Base-by-base conservation (phyloP, 331 rosid species). In the Erythrophleum ivorense region DNA sequence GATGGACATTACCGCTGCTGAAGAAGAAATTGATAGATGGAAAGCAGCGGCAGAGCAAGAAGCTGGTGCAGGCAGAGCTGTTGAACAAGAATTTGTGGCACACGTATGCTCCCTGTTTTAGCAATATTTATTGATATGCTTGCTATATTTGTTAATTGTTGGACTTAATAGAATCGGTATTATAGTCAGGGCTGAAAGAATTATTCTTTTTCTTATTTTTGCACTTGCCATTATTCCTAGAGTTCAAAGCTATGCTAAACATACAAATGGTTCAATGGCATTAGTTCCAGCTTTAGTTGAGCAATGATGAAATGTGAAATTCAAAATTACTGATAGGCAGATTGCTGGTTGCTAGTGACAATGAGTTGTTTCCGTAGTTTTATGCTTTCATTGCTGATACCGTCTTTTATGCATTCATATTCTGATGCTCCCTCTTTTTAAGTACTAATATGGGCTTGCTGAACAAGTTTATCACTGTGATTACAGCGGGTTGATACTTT, bases 1-100 rank as follows among this genome's bases (percentile, higher is more conserved):
- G 99, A 86, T 86, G 97, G 99, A 95, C 84, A 90, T 95, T 86
- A 90, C 97, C 70, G 94, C 98, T 68, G 91, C 98, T 73, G 99
- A 95, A 87, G 99, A 95, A 88, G 99, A 95, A 87, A 95, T 95
- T 77, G 86, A 90, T 82, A 90, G 99, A 86, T 95, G 98, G 99
- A 95, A 90, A 90, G 87, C 86, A 53, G 99, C 99, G 43, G 99
- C 99, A 74, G 98, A 93, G 88, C 94, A 95, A 86, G 98, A 95
- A 91, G 99, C 98, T 79, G 99, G 91, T 82, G 99, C 99, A 10
- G 99, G 99, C 73, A 90, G 85, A 81, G 97, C 91, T 38, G 89
- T 95, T 71, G 99, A 95, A 82, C 97, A 93, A 75, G 98, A 95
- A 84, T 93, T 89, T 85, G 75, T 88, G 67, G 88, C 90, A 49